These are phyloP conservation scores for Harringtonia lauricola DNA, from an alignment of 2,329 filamentous ascomycete species.

Conservation along the genomic window DNA sequence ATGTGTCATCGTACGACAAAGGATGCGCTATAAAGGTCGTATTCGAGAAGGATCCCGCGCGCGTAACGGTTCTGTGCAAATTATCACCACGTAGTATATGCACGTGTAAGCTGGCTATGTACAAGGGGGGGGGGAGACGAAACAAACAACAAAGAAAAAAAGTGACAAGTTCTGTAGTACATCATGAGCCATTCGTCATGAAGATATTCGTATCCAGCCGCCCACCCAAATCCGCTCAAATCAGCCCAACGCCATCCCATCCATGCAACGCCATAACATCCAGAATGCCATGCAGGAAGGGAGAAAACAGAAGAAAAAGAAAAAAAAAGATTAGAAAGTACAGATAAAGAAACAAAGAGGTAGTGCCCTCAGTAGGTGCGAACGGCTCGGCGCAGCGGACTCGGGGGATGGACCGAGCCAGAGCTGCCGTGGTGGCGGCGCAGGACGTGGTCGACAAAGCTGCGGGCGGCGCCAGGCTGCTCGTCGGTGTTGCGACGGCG, in stretches of 20 bases:
- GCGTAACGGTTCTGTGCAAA: too few relatives aligned
- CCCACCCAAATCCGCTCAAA: too few relatives aligned
- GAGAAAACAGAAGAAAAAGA: background rate
- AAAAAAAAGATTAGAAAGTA: background rate
- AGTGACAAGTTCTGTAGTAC: too few relatives aligned
- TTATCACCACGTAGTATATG: too few relatives aligned
- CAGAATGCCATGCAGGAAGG: background rate
- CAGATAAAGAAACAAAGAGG: background rate
- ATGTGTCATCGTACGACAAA: too few relatives aligned
- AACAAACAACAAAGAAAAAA: background rate
- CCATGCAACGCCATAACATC: background rate
- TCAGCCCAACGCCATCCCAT: too few relatives aligned
- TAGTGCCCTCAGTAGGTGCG: background rate
- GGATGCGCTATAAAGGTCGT: too few relatives aligned
- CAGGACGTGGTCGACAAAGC: conserved; percentile 21
- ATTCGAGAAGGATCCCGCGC: too few relatives aligned
- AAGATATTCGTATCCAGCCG: background rate
- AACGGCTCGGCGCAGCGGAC: background rate
- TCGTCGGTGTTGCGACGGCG: conserved; percentile 7
- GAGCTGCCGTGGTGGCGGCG: conserved; percentile 16
- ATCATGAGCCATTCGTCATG: too few relatives aligned
- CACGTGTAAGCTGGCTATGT: too few relatives aligned
- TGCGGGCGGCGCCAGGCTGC: conserved; percentile 20
- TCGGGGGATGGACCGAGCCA: background rate
- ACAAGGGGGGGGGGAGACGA: too few relatives aligned